Base-by-base conservation (phyloP, 306 rosid species). In the Sicyos edulis region DNA sequence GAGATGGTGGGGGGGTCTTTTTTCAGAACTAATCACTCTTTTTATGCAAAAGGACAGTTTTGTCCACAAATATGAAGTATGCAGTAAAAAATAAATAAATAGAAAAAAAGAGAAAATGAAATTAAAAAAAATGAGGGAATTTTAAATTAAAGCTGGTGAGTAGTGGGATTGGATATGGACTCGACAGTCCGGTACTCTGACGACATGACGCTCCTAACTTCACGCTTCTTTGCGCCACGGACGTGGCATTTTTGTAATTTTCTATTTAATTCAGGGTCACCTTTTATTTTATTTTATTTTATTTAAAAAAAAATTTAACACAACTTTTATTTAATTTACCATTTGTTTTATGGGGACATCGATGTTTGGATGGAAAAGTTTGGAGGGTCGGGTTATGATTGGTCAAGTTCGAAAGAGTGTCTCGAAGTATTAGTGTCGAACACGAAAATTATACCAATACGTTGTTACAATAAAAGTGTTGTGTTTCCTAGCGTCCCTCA, bases 151-250 rank as follows among this genome's bases (percentile, higher is more conserved):
- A 68, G 73, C 14, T 68, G 73, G 0, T 37, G 40, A 21, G 58
- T 68, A 68, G 73, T 68, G 73, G 73, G 57, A 50, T 68, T 68
- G 73, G 73, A 68, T 47, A 49, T 68, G 73, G 73, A 68, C 73
- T 68, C 34, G 34, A 49, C 73, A 67, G 34, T 47, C 73, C 20
- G 57, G 73, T 68, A 68, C 58, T 7, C 73, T 68, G 73, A 68
- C 73, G 22, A 50, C 73, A 68, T 15, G 22, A 68, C 73, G 73
- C 73, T 68, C 73, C 73, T 68, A 49, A 57, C 54, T 47, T 47
- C 71, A 40, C 70, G 8, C 19, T 32, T 24, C 63, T 24, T 57
- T 56, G 32, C 62, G n/a, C 10, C 65, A 5, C 16, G 5, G 0
- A 2, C 21, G 19, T 61, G 45, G 5, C 67, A 32, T 5, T 32